Evolutionary conservation across 495 filamentous ascomycete species (phyloP).

Genomic region (Xylaria grammica): DNA sequence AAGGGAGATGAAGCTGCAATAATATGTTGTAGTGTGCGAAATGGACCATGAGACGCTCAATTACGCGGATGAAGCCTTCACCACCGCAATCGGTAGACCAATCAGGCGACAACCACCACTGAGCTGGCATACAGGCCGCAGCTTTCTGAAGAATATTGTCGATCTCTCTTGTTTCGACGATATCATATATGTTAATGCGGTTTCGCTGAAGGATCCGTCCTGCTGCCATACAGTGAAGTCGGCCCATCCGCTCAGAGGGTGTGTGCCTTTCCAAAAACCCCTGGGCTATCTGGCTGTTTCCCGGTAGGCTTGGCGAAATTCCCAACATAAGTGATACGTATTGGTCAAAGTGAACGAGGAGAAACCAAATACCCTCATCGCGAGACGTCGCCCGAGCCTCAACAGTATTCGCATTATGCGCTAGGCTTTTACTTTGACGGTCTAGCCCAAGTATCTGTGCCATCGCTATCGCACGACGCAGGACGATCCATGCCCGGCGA

Average conservation of each 20-base stretch:
- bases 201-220: conserved; percentile 37
- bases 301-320: conserved; percentile 34
- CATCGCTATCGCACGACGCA: conserved; percentile 50
- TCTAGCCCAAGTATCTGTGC: conserved; percentile 53
- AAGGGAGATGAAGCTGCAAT: conserved; percentile 44
- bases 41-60: conserved; percentile 35
- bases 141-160: conserved; percentile 40
- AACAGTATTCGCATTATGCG: conserved; percentile 29
- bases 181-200: conserved; percentile 22
- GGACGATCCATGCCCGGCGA: conserved; percentile 47
- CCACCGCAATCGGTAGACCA: conserved; percentile 9
- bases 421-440: not conserved
- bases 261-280: conserved; percentile 27
- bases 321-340: conserved; percentile 43
- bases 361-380: conserved; percentile 36
- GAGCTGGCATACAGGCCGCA: conserved; percentile 36
- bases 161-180: conserved; percentile 32
- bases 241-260: conserved; percentile 35
- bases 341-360: conserved; percentile 39
- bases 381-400: conserved; percentile 2
- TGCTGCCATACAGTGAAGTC: conserved; percentile 34
- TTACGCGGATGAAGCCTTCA: conserved; percentile 24
- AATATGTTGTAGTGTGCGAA: conserved; percentile 42
- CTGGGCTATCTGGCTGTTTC: conserved; percentile 29
- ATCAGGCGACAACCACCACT: conserved; percentile 40